phyloP scores from a whole-genome alignment of 352 stramenopile species.

The Phytophthora pini region DNA sequence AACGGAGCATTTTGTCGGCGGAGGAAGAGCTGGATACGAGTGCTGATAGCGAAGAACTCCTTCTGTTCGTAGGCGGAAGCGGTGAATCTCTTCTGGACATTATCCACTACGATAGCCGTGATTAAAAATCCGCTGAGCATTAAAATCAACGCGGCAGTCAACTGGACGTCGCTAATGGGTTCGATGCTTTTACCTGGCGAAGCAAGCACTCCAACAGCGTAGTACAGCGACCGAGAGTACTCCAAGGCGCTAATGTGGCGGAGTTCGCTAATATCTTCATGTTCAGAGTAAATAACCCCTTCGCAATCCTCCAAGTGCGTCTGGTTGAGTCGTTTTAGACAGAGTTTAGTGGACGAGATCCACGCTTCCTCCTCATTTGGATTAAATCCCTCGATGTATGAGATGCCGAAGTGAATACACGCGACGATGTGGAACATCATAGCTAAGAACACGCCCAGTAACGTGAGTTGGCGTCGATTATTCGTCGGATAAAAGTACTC shows the following conservation, averaged over 20 bases:
- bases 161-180: conserved; percentile 43
- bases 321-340: conserved; percentile 27
- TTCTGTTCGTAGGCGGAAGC: conserved; percentile 64
- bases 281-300: conserved; percentile 4
- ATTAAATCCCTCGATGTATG: conserved; percentile 47
- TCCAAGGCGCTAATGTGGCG: conserved; percentile 24
- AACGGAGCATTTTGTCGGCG: conserved; percentile 54
- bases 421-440: conserved; percentile 63
- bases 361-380: conserved; percentile 35
- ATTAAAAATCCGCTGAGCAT: conserved; percentile 62
- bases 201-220: conserved; percentile 48
- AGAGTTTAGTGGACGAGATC: conserved; percentile 37
- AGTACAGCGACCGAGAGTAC: conserved; percentile 52
- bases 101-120: conserved; percentile 51
- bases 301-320: conserved; percentile 25
- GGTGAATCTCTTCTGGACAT: conserved; percentile 64
- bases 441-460: conserved; percentile 47
- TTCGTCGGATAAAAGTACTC: conserved; percentile 55
- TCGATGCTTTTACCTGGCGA: conserved; percentile 54
- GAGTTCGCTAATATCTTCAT: conserved; percentile 14
- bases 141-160: conserved; percentile 43
- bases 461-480: conserved; percentile 46
- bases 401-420: conserved; percentile 53
- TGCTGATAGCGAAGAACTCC: conserved; percentile 57
- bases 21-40: conserved; percentile 62